Conservation (phyloP, 148 eudicot species). For the Cornus florida region DNA sequence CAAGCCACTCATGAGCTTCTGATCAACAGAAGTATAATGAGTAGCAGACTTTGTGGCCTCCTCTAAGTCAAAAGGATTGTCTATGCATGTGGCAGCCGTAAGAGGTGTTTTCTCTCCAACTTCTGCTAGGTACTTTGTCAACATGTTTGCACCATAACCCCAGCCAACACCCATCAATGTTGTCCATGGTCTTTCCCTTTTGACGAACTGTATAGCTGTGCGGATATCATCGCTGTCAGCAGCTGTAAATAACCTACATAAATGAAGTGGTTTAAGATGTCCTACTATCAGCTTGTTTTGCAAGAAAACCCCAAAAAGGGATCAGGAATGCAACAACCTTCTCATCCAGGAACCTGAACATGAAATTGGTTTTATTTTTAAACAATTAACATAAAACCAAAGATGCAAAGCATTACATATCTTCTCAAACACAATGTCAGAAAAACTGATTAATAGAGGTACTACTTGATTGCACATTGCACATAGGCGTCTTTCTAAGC, state of each 20-base stretch:
- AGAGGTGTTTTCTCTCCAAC: slow-evolving; percentile 89
- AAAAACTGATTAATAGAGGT: too few relatives aligned
- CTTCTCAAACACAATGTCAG: too few relatives aligned
- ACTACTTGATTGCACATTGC: too few relatives aligned
- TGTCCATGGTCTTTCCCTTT: slow-evolving; percentile 84
- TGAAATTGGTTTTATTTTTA: not conserved
- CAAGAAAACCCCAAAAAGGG: slow-evolving; percentile 7
- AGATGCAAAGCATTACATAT: not conserved
- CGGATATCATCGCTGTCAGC: slow-evolving; percentile 97
- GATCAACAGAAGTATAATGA: slow-evolving; percentile 37
- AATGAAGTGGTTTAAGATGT: slow-evolving; percentile 28
- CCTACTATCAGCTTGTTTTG: slow-evolving; percentile 31
- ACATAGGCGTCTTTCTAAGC: too few relatives aligned
- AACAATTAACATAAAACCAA: too few relatives aligned
- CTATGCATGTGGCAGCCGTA: slow-evolving; percentile 86
- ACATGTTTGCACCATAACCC: slow-evolving; percentile 97
- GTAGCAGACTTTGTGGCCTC: slow-evolving; percentile 60
- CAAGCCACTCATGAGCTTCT: slow-evolving; percentile 63
- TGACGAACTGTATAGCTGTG: slow-evolving; percentile 74
- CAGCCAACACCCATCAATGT: slow-evolving; percentile 86
- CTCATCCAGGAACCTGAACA: not conserved
- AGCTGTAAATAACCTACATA: slow-evolving; percentile 92
- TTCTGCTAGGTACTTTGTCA: slow-evolving; percentile 92
- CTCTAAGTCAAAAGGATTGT: slow-evolving; percentile 95
- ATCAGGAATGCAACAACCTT: slow-evolving; percentile 7